Conservation (phyloP, 2,329 filamentous ascomycete genomes). For the Hirsutella rhossiliensis region DNA sequence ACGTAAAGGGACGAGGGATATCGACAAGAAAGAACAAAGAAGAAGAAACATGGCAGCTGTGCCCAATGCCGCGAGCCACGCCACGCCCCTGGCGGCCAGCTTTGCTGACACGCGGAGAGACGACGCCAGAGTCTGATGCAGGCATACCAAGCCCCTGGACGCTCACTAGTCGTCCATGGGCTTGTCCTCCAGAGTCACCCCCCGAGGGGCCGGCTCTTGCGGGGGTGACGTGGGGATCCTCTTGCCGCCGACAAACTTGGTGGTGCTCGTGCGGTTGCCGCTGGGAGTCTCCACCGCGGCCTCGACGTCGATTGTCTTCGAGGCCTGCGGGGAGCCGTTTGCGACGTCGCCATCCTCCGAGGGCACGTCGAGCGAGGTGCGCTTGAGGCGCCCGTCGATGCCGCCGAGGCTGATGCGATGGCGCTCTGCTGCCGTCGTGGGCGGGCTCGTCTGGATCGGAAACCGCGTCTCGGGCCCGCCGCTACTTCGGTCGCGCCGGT, state of each 20-base stretch:
- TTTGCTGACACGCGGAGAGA: background rate
- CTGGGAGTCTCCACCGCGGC: conserved; percentile 44
- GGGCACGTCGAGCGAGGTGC: conserved; percentile 74
- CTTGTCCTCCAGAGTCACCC: conserved; percentile 38
- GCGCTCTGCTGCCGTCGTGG: conserved; percentile 35
- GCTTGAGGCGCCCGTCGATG: conserved; percentile 35
- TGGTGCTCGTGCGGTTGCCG: conserved; percentile 33
- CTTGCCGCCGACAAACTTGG: conserved; percentile 37
- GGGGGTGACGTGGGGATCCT: conserved; percentile 22
- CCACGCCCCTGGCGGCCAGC: no score
- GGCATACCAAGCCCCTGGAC: background rate
- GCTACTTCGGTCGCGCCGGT: conserved; percentile 72
- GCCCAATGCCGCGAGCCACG: no score
- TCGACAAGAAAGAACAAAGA: background rate
- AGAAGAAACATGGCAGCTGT: background rate
- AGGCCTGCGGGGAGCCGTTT: conserved; percentile 25
- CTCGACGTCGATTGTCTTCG: conserved; percentile 11
- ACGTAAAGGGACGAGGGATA: background rate
- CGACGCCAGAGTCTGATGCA: background rate
- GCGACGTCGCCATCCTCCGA: conserved; percentile 33
- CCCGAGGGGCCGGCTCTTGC: conserved; percentile 18
- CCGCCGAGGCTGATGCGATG: conserved; percentile 39
- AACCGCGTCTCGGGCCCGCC: conserved; percentile 67
- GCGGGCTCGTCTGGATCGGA: conserved; percentile 63
- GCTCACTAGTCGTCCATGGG: conserved; percentile 32